Base-by-base conservation (phyloP, 176 grass and related monocot genomes). In the Dendrocalamus sinicus region DNA sequence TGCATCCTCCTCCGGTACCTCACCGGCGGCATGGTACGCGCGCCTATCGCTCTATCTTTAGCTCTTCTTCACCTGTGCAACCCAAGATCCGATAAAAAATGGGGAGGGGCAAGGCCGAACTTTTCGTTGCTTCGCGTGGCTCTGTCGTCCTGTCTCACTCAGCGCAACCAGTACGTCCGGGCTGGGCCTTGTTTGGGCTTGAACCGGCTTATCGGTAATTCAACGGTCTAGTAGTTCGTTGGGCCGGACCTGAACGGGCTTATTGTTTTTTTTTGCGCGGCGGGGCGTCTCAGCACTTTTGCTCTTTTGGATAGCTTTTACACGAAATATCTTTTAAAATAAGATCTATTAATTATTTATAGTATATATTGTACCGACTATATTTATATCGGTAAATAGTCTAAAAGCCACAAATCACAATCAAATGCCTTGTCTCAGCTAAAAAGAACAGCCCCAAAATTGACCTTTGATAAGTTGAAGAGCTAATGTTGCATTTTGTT, bases 1-100 rank as follows among this genome's bases (percentile, higher is more conserved):
- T 91, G 89, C 81, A 37, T 91, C 89, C 89, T 91, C 51, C 89
- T 91, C 70, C 85, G 81, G 1, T 91, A 63, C 89, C 81, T 91
- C 76, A 84, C 85, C 85, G 85, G 53, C 71, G 89, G 89, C 76
- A 83, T 88, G 81, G 89, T 91, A 91, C 81, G 73, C 81, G 73
- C 22, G 0, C 46, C 23, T 5, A 14, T 6, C 30, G 10, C 30
- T 23, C 28, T 32, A 32, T 2, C 67, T 24, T 57, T 10, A 44
- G 32, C 52, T 72, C 41, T n/a, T 75, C 1, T 55, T 39, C 22
- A 3, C 17, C 50, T 7, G 1, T 22, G 15, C 26, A 75, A 22
- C 5, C 28, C 2, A 37, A 20, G 69, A 81, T 85, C 66, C 80
- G 67, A 30, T 39, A 39, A 60, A 65, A 45, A 45, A 74, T 1